Percentiles rank a stretch among this genome's conserved stretches.
Conservation (phyloP, 306 rosid genomes). For the Citrullus amarus region DNA sequence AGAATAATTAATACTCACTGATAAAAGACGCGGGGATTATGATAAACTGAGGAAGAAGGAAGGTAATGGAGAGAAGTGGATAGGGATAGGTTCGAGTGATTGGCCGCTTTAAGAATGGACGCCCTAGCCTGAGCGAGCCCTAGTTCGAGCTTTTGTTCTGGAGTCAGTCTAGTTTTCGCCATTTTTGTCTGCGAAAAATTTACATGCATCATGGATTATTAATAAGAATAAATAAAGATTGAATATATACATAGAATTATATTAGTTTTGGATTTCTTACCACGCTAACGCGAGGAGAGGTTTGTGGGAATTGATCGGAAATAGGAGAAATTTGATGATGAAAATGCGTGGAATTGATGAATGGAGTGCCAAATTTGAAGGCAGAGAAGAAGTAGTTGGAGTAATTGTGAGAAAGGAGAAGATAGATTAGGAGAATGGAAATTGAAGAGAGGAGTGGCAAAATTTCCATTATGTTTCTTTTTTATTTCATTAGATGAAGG, state of each 20-base stretch:
- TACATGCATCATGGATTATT: background rate
- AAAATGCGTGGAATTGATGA: background rate
- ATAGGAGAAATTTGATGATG: background rate
- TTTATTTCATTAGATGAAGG: too few species aligned
- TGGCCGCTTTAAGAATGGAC: conserved; percentile 25
- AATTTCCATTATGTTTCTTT: too few species aligned
- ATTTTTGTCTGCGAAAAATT: background rate
- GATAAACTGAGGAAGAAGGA: conserved; percentile 21
- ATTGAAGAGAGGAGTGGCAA: background rate
- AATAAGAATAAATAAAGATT: background rate
- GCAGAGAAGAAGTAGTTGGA: background rate
- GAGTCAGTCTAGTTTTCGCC: background rate
- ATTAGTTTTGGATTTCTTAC: background rate
- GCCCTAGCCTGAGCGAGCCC: conserved; percentile 39
- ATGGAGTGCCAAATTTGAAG: background rate
- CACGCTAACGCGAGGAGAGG: background rate
- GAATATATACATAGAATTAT: too few species aligned
- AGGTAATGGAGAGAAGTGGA: conserved; percentile 13
- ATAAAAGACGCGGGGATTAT: conserved; percentile 30
- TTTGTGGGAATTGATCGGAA: background rate
- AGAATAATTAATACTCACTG: conserved; percentile 17
- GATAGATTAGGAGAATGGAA: background rate
- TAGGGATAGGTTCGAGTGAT: background rate
- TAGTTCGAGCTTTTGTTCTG: conserved; percentile 22
- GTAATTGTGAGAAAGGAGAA: too few species aligned